phyloP scores from a whole-genome alignment of 2,329 filamentous ascomycete species.

The Cercospora zeina region DNA sequence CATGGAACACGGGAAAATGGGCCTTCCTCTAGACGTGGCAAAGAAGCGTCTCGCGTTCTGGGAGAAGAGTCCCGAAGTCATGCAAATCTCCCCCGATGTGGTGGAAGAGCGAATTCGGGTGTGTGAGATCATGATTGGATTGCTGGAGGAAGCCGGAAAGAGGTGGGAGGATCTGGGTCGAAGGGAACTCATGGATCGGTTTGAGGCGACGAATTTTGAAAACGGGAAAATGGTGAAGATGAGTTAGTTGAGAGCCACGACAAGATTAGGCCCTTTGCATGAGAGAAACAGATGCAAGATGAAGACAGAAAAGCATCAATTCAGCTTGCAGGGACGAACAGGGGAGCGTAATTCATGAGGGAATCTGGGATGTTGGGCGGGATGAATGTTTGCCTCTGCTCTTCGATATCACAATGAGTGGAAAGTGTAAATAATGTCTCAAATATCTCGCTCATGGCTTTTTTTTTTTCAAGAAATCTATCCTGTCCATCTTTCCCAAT shows the following conservation, averaged over 20 bases:
- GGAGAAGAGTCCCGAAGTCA: conserved; percentile 14
- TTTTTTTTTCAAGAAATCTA: neutral
- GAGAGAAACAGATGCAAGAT: too few relatives aligned
- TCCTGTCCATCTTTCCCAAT: too few relatives aligned
- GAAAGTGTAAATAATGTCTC: neutral
- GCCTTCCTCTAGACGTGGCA: conserved; percentile 12
- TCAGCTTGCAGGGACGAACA: neutral
- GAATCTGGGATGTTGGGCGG: neutral
- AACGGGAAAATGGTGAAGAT: neutral
- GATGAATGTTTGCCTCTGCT: neutral
- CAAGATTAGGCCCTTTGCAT: neutral
- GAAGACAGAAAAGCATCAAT: too few relatives aligned
- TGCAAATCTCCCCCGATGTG: conserved; percentile 17
- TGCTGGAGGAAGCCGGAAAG: conserved; percentile 24
- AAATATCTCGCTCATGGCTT: neutral
- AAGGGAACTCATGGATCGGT: conserved; percentile 10
- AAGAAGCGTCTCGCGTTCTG: conserved; percentile 18
- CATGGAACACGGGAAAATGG: conserved; percentile 2
- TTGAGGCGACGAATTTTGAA: neutral
- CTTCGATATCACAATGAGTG: neutral
- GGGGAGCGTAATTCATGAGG: neutral
- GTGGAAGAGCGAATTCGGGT: conserved; percentile 23
- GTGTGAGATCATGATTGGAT: conserved; percentile 26
- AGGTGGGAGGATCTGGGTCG: conserved; percentile 6
- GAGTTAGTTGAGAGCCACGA: neutral